Conservation (phyloP, 805 yeast species). For the Candida fluviatilis region DNA sequence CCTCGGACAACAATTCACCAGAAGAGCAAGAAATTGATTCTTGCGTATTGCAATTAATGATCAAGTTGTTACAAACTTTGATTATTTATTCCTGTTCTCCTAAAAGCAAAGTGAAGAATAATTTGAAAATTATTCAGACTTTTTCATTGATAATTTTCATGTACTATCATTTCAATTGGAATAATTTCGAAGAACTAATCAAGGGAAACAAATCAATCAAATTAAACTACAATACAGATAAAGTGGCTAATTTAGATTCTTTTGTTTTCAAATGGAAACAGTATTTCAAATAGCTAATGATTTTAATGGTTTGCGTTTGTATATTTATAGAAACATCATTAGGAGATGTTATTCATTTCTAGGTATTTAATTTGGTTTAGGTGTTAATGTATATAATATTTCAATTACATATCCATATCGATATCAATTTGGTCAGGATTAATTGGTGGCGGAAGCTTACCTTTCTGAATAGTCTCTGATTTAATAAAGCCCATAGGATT, state of each 20-base stretch:
- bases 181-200: slow-evolving; percentile 28
- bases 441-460: background rate
- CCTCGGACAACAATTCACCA: slow-evolving; percentile 1
- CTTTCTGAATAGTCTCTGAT: slow-evolving; percentile 13
- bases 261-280: slow-evolving; percentile 38
- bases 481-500: slow-evolving; percentile 49
- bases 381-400: background rate
- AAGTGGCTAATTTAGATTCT: slow-evolving; percentile 28
- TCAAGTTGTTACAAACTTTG: slow-evolving; percentile 30
- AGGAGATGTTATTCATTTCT: background rate
- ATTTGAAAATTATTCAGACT: slow-evolving; percentile 26
- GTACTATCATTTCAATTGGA: slow-evolving; percentile 42
- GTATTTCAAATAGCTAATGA: slow-evolving; percentile 12
- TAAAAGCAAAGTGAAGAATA: slow-evolving; percentile 26
- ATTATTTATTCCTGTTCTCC: slow-evolving; percentile 31
- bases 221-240: slow-evolving; percentile 32
- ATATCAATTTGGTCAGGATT: slow-evolving; percentile 64
- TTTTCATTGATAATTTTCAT: slow-evolving; percentile 30
- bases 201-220: slow-evolving; percentile 32
- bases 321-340: background rate
- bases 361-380: background rate
- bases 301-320: background rate
- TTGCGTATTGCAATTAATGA: slow-evolving; percentile 27
- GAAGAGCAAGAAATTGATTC: slow-evolving; percentile 14
- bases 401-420: slow-evolving; percentile 37